Conservation (phyloP, 768 basidiomycete species). For the Naganishia kalamii region DNA sequence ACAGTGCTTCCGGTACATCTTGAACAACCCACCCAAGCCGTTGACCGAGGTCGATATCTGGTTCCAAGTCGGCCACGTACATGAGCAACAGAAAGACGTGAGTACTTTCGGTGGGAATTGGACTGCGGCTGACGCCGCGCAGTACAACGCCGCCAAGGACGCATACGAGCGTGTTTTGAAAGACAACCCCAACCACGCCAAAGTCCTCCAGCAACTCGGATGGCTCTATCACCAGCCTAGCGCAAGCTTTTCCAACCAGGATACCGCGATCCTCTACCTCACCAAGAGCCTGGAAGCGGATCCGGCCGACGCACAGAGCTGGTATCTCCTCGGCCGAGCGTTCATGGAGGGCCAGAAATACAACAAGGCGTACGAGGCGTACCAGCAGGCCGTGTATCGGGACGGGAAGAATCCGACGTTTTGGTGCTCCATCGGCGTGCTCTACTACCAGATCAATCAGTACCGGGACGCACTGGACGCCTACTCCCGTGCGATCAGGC, state of each 20-base stretch:
- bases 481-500: constrained; percentile 95
- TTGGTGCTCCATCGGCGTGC: constrained; percentile 98
- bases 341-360: constrained; percentile 99
- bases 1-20: constrained; percentile 86
- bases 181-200: constrained; percentile 89
- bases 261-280: constrained; percentile 83
- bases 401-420: constrained; percentile 98
- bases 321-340: constrained; percentile 96
- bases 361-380: constrained; percentile 98
- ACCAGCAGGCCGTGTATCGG: constrained; percentile 97
- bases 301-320: constrained; percentile 90
- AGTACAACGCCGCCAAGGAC: constrained; percentile 85
- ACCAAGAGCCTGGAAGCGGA: constrained; percentile 95
- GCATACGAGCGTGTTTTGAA: constrained; percentile 91
- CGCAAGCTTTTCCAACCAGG: constrained; percentile 91
- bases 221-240: constrained; percentile 97
- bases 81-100: constrained; percentile 94
- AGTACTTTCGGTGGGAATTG: not conserved
- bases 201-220: constrained; percentile 94
- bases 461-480: constrained; percentile 98
- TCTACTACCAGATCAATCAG: constrained; percentile 99
- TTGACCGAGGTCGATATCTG: constrained; percentile 96
- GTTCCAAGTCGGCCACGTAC: constrained; percentile 99
- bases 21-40: constrained; percentile 89
- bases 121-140: not conserved